Percentiles rank a stretch among this genome's conserved stretches.
Conservation (phyloP, 257 asterid species). For the Ilex aquifolium region DNA sequence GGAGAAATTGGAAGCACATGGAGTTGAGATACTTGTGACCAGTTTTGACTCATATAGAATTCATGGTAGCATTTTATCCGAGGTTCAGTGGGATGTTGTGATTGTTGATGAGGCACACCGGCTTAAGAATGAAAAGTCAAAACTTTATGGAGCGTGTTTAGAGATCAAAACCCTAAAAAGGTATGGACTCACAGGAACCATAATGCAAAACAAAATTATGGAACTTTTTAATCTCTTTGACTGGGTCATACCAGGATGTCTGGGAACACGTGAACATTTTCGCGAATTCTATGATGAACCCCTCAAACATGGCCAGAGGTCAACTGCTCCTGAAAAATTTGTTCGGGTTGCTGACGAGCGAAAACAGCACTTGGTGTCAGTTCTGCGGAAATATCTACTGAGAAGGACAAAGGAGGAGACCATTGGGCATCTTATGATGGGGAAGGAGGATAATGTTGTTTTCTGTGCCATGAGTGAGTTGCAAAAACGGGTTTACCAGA, state of each 20-base stretch:
- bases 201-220: constrained; percentile 93
- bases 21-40: constrained; percentile 70
- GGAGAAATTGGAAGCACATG: constrained; percentile 54
- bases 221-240: constrained; percentile 85
- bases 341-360: constrained; percentile 74
- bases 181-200: constrained; percentile 94
- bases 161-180: constrained; percentile 67
- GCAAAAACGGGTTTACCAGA: constrained; percentile 80
- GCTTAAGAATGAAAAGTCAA: constrained; percentile 92
- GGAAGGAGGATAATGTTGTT: constrained; percentile 93
- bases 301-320: constrained; percentile 92
- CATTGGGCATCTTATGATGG: constrained; percentile 95
- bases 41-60: constrained; percentile 92
- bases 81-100: constrained; percentile 74
- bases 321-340: constrained; percentile 77
- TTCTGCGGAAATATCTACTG: constrained; percentile 64
- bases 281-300: constrained; percentile 94
- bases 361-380: constrained; percentile 69
- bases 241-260: constrained; percentile 74
- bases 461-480: constrained; percentile 90
- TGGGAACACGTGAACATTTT: constrained; percentile 92
- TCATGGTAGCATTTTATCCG: constrained; percentile 58
- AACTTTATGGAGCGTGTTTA: constrained; percentile 64
- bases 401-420: constrained; percentile 98
- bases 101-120: constrained; percentile 87